A percentile compares a stretch with the other conserved stretches of the same genome.
Conservation (phyloP, 2,329 filamentous ascomycete species). For the Stemphylium vesicarium region DNA sequence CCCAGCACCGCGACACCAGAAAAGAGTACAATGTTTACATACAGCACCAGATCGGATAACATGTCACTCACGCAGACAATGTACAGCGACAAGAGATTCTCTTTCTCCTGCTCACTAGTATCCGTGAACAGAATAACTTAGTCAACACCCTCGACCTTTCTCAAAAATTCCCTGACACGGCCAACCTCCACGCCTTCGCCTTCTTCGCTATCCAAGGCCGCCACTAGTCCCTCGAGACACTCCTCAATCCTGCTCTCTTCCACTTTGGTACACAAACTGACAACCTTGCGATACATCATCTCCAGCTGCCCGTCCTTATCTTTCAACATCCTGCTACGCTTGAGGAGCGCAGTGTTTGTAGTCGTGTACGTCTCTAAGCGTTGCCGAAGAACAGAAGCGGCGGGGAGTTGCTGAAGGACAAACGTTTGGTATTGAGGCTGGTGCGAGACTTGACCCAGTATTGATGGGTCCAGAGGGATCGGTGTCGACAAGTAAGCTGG, state of each 20-base stretch:
- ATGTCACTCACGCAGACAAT: too few species aligned
- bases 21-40: too few species aligned
- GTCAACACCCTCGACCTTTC: constrained; percentile 72
- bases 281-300: constrained; percentile 84
- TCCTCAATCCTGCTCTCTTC: constrained; percentile 80
- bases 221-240: constrained; percentile 77
- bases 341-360: constrained; percentile 71
- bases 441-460: constrained; percentile 39
- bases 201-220: constrained; percentile 85
- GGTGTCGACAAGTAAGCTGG: constrained; percentile 37
- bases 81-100: too few species aligned
- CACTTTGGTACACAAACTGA: constrained; percentile 83
- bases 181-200: constrained; percentile 74
- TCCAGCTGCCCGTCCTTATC: constrained; percentile 84
- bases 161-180: constrained; percentile 78
- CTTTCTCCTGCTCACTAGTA: too few species aligned
- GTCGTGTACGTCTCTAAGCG: constrained; percentile 72
- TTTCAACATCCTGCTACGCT: constrained; percentile 73
- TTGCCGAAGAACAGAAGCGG: constrained; percentile 61
- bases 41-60: too few species aligned
- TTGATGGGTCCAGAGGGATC: constrained; percentile 27
- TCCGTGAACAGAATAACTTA: not conserved
- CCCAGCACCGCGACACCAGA: not conserved
- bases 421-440: constrained; percentile 19
- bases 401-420: constrained; percentile 26